phyloP scores from a whole-genome alignment of 441 rosid genomes.

The Rhodomyrtus psidioides region DNA sequence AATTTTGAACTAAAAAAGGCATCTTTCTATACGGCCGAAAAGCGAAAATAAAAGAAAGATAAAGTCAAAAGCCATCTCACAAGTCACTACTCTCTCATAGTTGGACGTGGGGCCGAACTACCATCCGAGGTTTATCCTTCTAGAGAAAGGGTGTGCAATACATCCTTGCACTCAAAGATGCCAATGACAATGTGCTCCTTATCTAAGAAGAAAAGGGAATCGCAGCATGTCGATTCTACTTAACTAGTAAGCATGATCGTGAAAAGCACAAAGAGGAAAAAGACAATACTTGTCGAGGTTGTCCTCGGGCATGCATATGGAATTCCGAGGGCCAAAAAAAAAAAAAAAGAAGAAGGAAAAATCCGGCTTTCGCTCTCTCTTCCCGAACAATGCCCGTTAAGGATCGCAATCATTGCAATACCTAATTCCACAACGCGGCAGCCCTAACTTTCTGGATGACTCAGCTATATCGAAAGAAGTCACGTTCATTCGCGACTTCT shows the following conservation, averaged over 20 bases:
- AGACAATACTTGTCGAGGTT: not conserved
- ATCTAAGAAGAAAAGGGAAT: not conserved
- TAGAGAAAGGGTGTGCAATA: not conserved
- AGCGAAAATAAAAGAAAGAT: not conserved
- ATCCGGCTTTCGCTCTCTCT: not conserved
- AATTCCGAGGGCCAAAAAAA: not conserved
- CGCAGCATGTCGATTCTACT: not conserved
- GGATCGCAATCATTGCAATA: not conserved
- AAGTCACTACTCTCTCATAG: not conserved
- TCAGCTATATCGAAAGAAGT: not conserved
- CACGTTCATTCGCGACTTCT: not conserved
- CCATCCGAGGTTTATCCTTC: not conserved
- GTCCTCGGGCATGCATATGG: not conserved
- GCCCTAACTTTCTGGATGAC: not conserved
- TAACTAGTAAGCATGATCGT: not conserved
- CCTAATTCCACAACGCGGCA: not conserved
- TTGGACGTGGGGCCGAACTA: not conserved
- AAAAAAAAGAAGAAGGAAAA: not conserved
- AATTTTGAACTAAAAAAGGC: not conserved
- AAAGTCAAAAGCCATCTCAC: not conserved
- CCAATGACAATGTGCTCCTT: not conserved
- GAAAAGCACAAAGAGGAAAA: not conserved
- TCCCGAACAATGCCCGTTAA: not conserved
- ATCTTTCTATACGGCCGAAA: not conserved
- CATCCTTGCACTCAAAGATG: not conserved